Evolutionary conservation across 805 yeast genomes (phyloP).

Genomic region (Myxozyma geophila): DNA sequence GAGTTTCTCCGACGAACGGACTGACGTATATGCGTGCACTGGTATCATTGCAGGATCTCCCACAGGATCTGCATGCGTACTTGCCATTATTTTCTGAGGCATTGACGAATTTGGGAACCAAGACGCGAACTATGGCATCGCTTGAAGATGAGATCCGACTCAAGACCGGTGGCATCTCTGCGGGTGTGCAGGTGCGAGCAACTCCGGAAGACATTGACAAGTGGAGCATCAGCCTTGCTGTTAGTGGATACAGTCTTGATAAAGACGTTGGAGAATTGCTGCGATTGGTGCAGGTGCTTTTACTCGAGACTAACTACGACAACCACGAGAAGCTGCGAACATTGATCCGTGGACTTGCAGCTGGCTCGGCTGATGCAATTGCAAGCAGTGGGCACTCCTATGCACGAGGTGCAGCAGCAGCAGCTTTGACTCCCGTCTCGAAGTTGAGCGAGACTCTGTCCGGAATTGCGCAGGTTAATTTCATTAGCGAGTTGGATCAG

Average conservation of each 20-base stretch:
- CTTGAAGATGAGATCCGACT: slow-evolving; percentile 83
- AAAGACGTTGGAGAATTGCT: slow-evolving; percentile 64
- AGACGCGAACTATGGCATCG: slow-evolving; percentile 67
- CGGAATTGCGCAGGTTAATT: slow-evolving; percentile 80
- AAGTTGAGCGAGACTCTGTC: slow-evolving; percentile 64
- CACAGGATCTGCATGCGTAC: slow-evolving; percentile 65
- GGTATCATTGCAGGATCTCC: slow-evolving; percentile 62
- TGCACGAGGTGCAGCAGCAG: slow-evolving; percentile 70
- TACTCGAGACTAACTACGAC: slow-evolving; percentile 67
- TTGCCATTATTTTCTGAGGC: slow-evolving; percentile 79
- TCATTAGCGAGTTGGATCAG: slow-evolving; percentile 63
- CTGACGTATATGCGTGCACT: slow-evolving; percentile 75
- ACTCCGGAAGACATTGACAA: slow-evolving; percentile 57
- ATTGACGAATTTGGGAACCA: slow-evolving; percentile 86
- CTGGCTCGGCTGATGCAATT: slow-evolving; percentile 75
- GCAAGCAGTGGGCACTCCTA: slow-evolving; percentile 88
- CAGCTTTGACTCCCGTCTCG: slow-evolving; percentile 64
- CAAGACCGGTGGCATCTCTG: slow-evolving; percentile 80
- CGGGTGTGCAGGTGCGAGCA: slow-evolving; percentile 61
- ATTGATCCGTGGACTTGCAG: slow-evolving; percentile 71
- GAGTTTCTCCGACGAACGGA: slow-evolving; percentile 78
- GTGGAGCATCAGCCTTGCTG: slow-evolving; percentile 53
- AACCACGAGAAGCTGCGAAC: slow-evolving; percentile 71
- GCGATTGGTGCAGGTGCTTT: slow-evolving; percentile 69
- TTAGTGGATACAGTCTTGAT: slow-evolving; percentile 73